These are phyloP conservation scores for Pisolithus microcarpus DNA, from an alignment of 768 basidiomycete genomes.

Conservation along the genomic window DNA sequence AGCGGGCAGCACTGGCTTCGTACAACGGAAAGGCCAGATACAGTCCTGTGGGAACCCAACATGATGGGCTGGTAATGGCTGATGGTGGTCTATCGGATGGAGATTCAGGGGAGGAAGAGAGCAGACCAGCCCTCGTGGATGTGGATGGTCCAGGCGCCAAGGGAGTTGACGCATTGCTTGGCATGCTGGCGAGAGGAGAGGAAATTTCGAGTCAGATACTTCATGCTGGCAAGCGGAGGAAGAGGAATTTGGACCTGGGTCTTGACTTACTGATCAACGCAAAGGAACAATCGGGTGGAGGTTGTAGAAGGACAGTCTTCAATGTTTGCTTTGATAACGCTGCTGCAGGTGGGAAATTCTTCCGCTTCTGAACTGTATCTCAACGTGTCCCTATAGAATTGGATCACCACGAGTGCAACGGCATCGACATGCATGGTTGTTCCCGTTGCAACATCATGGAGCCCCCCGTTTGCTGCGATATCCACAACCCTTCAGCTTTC, in stretches of 20 bases:
- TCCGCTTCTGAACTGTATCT: not conserved
- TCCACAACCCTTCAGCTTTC: conserved; percentile 14
- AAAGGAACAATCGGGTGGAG: not conserved
- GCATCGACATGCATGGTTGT: conserved; percentile 6
- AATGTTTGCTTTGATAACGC: conserved; percentile 17
- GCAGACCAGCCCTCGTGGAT: too few relatives aligned
- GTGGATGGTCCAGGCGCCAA: too few relatives aligned
- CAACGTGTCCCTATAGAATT: conserved; percentile 2
- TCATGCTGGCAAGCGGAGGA: conserved; percentile 2
- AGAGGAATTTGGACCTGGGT: conserved; percentile 9
- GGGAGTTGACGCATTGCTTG: too few relatives aligned
- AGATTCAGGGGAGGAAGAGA: too few relatives aligned
- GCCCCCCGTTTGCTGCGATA: conserved; percentile 18
- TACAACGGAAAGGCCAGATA: too few relatives aligned
- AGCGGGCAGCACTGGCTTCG: too few relatives aligned
- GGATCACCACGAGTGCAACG: conserved; percentile 5
- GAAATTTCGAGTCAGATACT: not conserved
- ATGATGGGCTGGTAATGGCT: too few relatives aligned
- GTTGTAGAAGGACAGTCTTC: conserved; percentile 11
- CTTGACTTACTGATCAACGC: conserved; percentile 27
- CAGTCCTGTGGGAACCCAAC: too few relatives aligned
- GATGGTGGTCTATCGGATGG: too few relatives aligned
- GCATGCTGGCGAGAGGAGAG: not conserved
- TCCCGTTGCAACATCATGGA: conserved; percentile 6
- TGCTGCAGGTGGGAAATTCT: conserved; percentile 10